phyloP scores from a whole-genome alignment of 441 rosid genomes.

The Populus hybrid region DNA sequence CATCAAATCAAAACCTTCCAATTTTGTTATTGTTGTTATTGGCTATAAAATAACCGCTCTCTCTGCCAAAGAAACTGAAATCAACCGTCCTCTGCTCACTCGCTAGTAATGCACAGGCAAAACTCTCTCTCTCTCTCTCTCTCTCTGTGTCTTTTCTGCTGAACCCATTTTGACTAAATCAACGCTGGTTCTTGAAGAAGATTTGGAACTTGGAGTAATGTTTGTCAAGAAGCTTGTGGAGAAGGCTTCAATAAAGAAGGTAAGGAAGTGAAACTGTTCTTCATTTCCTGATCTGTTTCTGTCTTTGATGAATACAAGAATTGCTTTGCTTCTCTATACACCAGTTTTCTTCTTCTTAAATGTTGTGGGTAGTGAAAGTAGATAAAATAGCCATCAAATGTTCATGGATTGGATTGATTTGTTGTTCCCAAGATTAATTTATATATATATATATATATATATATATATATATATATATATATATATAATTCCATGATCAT shows the following conservation, averaged over 20 bases:
- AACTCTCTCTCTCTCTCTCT: background rate
- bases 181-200: background rate
- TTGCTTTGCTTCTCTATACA: background rate
- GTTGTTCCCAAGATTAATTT: background rate
- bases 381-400: background rate
- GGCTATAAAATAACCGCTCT: background rate
- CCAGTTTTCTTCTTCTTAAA: background rate
- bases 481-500: background rate
- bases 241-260: constrained; percentile 78
- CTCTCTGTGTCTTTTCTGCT: constrained; percentile 17
- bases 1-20: background rate
- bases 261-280: constrained; percentile 14
- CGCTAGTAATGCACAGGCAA: background rate
- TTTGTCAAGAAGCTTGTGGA: constrained; percentile 78
- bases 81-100: constrained; percentile 3
- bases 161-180: constrained; percentile 13
- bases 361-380: background rate
- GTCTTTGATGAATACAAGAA: background rate
- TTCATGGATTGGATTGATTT: background rate
- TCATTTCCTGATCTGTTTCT: background rate
- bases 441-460: no score
- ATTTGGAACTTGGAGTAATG: constrained; percentile 31
- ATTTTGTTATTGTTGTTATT: background rate
- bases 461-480: no score
- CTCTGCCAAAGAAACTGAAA: constrained; percentile 3